A percentile compares a stretch with the other conserved stretches of the same genome.
Evolutionary conservation across 164 flowering plant species (phyloP).

Genomic region (Vitis cinerea): DNA sequence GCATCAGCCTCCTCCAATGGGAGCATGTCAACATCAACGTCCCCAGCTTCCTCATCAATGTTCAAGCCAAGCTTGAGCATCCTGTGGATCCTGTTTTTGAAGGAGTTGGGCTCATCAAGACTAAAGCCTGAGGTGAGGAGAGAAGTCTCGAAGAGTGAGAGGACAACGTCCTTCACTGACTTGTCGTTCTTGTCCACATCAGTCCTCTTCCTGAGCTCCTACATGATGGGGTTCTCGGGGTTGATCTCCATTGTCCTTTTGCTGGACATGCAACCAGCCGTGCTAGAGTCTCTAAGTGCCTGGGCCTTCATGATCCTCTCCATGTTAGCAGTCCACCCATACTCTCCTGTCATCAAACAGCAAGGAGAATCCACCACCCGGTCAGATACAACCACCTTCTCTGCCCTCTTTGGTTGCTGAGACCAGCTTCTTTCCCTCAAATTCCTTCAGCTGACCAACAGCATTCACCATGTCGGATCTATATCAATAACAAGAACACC

Average conservation of each 20-base stretch:
- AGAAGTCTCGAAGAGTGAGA: conserved; percentile 47
- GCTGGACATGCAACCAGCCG: conserved; percentile 35
- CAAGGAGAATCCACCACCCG: no score
- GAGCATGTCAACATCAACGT: conserved; percentile 50
- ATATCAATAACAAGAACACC: no score
- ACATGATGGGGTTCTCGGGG: conserved; percentile 50
- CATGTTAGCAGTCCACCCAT: no score
- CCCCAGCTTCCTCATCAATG: conserved; percentile 46
- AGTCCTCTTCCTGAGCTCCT: conserved; percentile 45
- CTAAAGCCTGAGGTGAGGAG: conserved; percentile 51
- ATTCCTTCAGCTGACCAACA: no score
- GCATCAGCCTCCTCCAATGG: conserved; percentile 46
- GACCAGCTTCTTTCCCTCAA: no score
- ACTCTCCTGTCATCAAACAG: no score
- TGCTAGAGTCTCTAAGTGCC: no score
- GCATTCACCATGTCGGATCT: no score
- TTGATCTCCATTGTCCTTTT: conserved; percentile 60
- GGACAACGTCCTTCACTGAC: conserved; percentile 41
- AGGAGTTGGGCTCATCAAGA: conserved; percentile 52
- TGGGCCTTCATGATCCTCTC: no score
- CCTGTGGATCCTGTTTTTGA: conserved; percentile 47
- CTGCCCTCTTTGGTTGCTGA: no score
- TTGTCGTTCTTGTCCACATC: conserved; percentile 46
- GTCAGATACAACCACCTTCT: no score
- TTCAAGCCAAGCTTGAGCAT: conserved; percentile 53